Evolutionary conservation across 169 alveolate genomes (phyloP), one percentile per base, ranked within the genome.

Genomic region (Plasmodium gaboni): DNA sequence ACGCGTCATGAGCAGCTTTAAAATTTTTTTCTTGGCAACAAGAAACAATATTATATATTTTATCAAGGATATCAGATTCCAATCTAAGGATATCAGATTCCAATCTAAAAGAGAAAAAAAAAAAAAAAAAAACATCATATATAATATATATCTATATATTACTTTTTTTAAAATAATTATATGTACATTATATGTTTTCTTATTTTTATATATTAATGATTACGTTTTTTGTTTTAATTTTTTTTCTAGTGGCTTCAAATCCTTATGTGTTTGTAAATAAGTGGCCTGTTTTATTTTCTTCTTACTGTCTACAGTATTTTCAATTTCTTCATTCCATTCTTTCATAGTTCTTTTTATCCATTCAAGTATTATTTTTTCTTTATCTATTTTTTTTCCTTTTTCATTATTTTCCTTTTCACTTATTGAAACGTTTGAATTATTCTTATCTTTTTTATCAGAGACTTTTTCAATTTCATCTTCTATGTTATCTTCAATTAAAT

Each of bases 281-380:
- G 90, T 80, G 28, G 90, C 90, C 69, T 68, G 68, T 63, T 80
- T 80, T 68, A 80, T 80, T 80, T 80, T 80, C 53, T 80, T 80
- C 32, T 80, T 80, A 61, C 50, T 22, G 22, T 80, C 90, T 51
- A 51, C 72, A 50, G 15, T 67, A 48, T 57, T 80, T 22, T 80
- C 90, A 61, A 80, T 80, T 80, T 80, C 90, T 80, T 80, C 90
- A 48, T 80, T 80, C 90, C 90, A 80, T 71, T 68, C 90, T 63
- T 80, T 80, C 90, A 80, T 80, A 55, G 90, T 80, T 46, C 63
- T 80, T 32, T 57, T 80, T 46, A 80, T 80, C 90, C 90, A 80
- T 2, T 80, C 83, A 24, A 19, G 64, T 68, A 80, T 80, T 48
- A 67, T 61, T 46, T 60, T 68, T 55, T 68, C 90, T 59, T 80